phyloP scores from a whole-genome alignment of 169 alveolate species.

The Eimeria tenella region DNA sequence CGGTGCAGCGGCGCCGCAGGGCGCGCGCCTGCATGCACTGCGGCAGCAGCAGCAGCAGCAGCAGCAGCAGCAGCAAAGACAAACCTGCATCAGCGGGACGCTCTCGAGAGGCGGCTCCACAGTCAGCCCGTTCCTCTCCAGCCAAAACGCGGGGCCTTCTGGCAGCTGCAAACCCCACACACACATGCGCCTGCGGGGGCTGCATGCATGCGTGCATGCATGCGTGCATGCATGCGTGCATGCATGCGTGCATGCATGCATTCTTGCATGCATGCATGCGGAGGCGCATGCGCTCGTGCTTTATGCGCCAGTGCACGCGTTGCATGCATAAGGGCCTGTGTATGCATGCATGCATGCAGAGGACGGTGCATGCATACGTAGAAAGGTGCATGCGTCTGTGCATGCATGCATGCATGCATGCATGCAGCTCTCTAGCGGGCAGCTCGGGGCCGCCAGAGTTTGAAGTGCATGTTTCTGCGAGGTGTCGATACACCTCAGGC shows the following conservation, averaged over 20 bases:
- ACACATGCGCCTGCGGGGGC: too few species aligned
- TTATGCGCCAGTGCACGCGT: too few species aligned
- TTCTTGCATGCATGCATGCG: not conserved
- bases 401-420: too few species aligned
- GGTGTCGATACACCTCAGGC: too few species aligned
- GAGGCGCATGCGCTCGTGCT: not conserved
- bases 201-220: not conserved
- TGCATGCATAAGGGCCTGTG: not conserved
- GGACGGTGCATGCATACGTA: too few species aligned
- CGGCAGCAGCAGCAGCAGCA: constrained; percentile 35
- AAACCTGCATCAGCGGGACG: not conserved
- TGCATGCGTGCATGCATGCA: not conserved
- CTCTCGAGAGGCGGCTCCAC: not conserved
- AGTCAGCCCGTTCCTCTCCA: not conserved
- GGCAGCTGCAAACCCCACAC: not conserved
- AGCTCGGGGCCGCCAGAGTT: too few species aligned
- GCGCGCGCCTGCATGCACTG: not conserved
- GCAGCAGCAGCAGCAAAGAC: constrained; percentile 3
- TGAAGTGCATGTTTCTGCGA: too few species aligned
- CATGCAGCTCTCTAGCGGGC: too few species aligned
- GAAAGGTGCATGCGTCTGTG: not conserved
- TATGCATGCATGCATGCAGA: not conserved
- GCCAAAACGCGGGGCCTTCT: constrained; percentile 14
- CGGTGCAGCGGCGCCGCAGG: too few species aligned
- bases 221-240: not conserved